phyloP scores from a whole-genome alignment of 768 basidiomycete genomes.

The Naganishia vishniacii region DNA sequence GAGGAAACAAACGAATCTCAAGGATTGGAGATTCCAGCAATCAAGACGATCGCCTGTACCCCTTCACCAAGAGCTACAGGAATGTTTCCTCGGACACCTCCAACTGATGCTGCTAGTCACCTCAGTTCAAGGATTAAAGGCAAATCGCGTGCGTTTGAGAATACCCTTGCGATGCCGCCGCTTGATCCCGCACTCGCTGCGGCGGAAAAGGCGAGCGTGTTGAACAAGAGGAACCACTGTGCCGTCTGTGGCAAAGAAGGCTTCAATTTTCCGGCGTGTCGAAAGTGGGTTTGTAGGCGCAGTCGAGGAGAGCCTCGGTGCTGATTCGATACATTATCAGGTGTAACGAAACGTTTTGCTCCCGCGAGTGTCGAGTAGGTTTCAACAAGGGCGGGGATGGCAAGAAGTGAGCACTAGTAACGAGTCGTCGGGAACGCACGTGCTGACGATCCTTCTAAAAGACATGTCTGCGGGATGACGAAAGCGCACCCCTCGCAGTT shows the following conservation, averaged over 20 bases:
- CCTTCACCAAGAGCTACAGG: neutral
- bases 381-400: constrained; percentile 16
- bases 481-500: neutral
- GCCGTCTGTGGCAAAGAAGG: constrained; percentile 18
- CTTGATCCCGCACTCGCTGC: constrained; percentile 17
- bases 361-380: constrained; percentile 17
- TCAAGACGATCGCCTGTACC: constrained; percentile 15
- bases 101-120: neutral
- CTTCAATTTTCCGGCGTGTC: constrained; percentile 20
- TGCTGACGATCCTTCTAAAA: constrained; percentile 6
- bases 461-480: constrained; percentile 17
- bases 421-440: neutral
- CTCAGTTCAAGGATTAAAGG: constrained; percentile 1
- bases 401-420: constrained; percentile 4
- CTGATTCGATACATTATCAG: neutral
- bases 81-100: constrained; percentile 18
- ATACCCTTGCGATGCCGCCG: neutral
- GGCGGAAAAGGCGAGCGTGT: constrained; percentile 20
- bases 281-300: neutral
- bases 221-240: constrained; percentile 16
- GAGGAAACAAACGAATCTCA: constrained; percentile 11
- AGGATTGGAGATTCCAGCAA: constrained; percentile 6
- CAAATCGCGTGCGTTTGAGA: constrained; percentile 21
- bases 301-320: too few relatives aligned
- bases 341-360: constrained; percentile 15